phyloP scores from a whole-genome alignment of 2,329 filamentous ascomycete genomes.

The Coniochaeta sp. region DNA sequence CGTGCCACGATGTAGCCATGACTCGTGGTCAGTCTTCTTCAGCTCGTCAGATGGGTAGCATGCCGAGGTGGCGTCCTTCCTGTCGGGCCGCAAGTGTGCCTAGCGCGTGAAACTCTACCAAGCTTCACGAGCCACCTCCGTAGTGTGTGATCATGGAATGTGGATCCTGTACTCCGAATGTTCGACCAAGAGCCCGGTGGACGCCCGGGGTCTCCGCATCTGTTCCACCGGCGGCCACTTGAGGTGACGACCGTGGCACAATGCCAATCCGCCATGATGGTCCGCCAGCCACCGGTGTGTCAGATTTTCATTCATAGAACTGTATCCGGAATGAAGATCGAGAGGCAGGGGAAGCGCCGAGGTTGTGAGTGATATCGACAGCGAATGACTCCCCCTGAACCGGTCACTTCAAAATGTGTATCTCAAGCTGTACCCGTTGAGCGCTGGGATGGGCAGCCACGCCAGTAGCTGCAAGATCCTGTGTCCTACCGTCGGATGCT shows the following conservation, averaged over 20 bases:
- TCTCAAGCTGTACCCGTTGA: neutral
- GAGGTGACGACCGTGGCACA: neutral
- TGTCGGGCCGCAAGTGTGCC: neutral
- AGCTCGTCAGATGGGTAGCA: neutral
- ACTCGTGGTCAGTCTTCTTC: neutral
- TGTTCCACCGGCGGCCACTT: neutral
- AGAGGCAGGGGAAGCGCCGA: neutral
- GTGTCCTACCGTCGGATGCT: neutral
- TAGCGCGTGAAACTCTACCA: neutral
- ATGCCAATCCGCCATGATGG: neutral
- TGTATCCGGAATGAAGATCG: neutral
- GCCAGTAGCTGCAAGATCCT: neutral
- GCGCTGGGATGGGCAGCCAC: neutral
- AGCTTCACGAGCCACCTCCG: too few relatives aligned
- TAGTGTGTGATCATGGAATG: neutral
- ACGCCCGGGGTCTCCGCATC: neutral
- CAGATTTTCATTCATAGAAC: neutral
- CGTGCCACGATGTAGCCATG: neutral
- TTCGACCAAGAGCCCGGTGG: neutral
- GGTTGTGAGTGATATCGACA: neutral
- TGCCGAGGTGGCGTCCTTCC: neutral
- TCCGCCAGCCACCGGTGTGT: neutral
- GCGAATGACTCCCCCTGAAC: neutral
- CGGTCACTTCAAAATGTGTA: neutral
- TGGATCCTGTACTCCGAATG: neutral